Evolutionary conservation across 305 asterid species (phyloP).

Genomic region (Fraxinus paxiana): DNA sequence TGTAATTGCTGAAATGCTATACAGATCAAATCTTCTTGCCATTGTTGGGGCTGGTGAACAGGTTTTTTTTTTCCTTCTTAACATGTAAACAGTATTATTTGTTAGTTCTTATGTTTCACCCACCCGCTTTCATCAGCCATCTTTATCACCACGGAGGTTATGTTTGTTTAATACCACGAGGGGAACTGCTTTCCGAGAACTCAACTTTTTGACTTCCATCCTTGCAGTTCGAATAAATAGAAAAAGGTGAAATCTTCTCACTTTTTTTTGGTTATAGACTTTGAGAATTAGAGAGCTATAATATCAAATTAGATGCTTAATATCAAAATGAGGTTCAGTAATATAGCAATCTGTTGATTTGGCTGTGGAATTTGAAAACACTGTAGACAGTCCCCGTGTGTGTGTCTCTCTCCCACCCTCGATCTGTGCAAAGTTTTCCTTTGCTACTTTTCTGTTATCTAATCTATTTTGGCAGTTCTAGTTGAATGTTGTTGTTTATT

Average conservation of each 20-base stretch:
- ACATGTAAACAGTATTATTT: not conserved
- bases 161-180: slow-evolving; percentile 68
- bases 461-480: not conserved
- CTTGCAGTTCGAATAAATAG: slow-evolving; percentile 73
- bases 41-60: slow-evolving; percentile 97
- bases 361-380: not conserved
- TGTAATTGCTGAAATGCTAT: slow-evolving; percentile 76
- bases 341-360: slow-evolving; percentile 1
- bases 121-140: slow-evolving; percentile 51
- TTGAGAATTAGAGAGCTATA: not conserved
- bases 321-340: not conserved
- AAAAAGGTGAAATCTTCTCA: slow-evolving; percentile 47
- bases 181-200: slow-evolving; percentile 70
- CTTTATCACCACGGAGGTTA: slow-evolving; percentile 83
- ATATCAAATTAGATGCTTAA: not conserved
- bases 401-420: not conserved
- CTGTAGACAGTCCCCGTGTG: not conserved
- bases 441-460: not conserved
- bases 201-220: slow-evolving; percentile 85
- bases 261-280: slow-evolving; percentile 15
- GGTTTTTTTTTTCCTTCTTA: slow-evolving; percentile 36
- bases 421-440: not conserved
- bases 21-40: slow-evolving; percentile 74
- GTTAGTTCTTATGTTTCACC: slow-evolving; percentile 20
- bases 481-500: not conserved